Evolutionary conservation across 345 rosid genomes (phyloP).

Genomic region (Eucalyptus coolabah): DNA sequence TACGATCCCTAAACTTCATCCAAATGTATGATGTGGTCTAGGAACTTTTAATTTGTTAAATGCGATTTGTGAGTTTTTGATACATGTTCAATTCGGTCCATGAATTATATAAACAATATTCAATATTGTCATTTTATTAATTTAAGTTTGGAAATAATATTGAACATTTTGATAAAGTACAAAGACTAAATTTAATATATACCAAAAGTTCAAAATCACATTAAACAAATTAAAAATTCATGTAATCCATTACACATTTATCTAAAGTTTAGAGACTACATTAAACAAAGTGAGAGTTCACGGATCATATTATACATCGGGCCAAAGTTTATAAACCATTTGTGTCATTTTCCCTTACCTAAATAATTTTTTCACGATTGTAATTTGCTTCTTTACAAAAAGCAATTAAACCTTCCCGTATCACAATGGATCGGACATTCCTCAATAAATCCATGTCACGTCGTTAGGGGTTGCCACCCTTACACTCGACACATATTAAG

Average conservation of each 20-base stretch:
- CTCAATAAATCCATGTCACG: neutral
- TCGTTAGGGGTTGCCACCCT: neutral
- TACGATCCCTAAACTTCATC: fast-evolving
- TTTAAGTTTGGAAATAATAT: too few relatives aligned
- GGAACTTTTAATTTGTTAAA: too few relatives aligned
- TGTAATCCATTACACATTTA: too few relatives aligned
- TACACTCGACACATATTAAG: neutral
- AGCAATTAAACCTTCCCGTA: fast-evolving
- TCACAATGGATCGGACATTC: neutral
- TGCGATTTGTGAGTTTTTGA: fast-evolving
- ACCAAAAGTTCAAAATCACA: fast-evolving
- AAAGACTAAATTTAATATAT: too few relatives aligned
- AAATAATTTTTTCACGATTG: neutral
- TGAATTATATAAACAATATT: too few relatives aligned
- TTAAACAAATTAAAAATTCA: too few relatives aligned
- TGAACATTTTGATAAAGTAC: too few relatives aligned
- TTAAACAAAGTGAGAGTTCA: too few relatives aligned
- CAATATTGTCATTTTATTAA: fast-evolving
- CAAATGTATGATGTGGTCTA: fast-evolving
- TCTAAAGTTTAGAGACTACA: too few relatives aligned
- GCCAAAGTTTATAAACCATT: too few relatives aligned
- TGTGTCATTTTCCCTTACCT: too few relatives aligned
- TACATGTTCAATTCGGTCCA: fast-evolving
- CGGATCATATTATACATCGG: fast-evolving
- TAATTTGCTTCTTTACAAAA: neutral